Evolutionary conservation across 1,284 basidiomycete genomes (phyloP), one percentile per base, ranked within the genome.

Genomic region (Trichosporon asahii): DNA sequence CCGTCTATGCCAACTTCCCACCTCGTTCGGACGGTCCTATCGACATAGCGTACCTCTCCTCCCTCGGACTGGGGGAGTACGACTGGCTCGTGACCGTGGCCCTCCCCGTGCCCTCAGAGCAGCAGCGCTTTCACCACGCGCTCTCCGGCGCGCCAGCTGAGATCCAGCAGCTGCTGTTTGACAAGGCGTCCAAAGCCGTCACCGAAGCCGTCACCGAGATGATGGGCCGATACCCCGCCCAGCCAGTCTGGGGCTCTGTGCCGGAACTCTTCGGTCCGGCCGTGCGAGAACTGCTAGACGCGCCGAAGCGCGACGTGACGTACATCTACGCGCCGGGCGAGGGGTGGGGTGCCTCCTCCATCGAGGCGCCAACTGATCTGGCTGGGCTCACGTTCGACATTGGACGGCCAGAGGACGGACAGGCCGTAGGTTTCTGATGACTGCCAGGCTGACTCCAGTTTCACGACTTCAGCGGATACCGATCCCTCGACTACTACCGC

Each of bases 81-180:
- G 46, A 68, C 3, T 79, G 75, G 75, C 65, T 73, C 23, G 67
- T 72, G 1, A 55, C 74, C 40, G 65, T 72, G 4, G 69, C 69
- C 2, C 70, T 78, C 2, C 73, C 70, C 0, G 25, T 33, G 12
- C 72, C 76, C 0, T 66, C 68, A 1, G 53, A 66, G 35, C 78
- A 79, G 57, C 66, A 72, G 3, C 71, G 78, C 3, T 6, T 75
- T 1, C 74, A 61, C 57, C 57, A 61, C 29, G 57, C 57, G 3
- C 57, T 61, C 29, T 18, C 6, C 29, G 57, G 14, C 4, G 57
- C 57, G 6, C 57, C 57, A 6, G 29, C 14, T 18, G 27, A 29
- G 3, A 18, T 31, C 57, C 12, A 27, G 57, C 29, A 9, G 29
- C 57, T n/a, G 8, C n/a, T 7, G 27, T 27, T 14, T 5, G 25